Percentiles rank a stretch among this genome's conserved stretches.
Conservation (phyloP, 116 monocot genomes). For the Cymodocea nodosa region DNA sequence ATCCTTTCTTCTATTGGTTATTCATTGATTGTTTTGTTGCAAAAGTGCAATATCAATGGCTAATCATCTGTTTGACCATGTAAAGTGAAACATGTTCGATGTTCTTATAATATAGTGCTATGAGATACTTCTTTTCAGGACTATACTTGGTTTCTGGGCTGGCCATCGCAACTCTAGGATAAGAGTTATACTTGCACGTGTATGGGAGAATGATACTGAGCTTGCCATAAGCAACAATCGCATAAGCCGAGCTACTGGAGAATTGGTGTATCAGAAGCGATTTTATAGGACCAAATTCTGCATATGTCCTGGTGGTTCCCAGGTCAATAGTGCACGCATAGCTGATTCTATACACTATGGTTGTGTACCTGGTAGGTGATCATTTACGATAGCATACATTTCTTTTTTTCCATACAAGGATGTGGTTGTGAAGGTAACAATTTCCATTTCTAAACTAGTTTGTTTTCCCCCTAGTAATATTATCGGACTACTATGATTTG, state of each 20-base stretch:
- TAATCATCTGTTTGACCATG: too few relatives aligned
- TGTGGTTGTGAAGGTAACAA: not conserved
- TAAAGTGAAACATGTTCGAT: too few relatives aligned
- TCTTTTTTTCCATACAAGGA: not conserved
- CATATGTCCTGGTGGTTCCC: conserved; percentile 98
- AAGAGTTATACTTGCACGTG: conserved; percentile 85
- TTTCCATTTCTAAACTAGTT: conserved; percentile 1
- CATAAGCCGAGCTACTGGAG: conserved; percentile 76
- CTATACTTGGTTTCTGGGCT: conserved; percentile 94
- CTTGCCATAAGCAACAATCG: conserved; percentile 96
- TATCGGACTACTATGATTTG: conserved; percentile 92
- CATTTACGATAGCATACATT: not conserved
- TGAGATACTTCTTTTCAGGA: conserved; percentile 32
- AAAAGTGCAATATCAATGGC: too few relatives aligned
- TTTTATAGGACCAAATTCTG: conserved; percentile 90
- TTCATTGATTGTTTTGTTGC: too few relatives aligned
- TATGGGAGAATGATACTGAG: conserved; percentile 98
- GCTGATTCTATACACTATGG: conserved; percentile 94
- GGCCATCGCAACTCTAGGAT: conserved; percentile 95
- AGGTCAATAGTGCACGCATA: conserved; percentile 95
- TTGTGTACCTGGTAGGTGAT: conserved; percentile 66
- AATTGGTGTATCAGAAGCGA: conserved; percentile 76
- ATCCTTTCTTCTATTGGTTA: too few relatives aligned
- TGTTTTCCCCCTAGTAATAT: conserved; percentile 51
- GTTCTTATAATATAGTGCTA: not conserved